Base-by-base conservation (phyloP, 2,329 filamentous ascomycete genomes). In the Trichoderma sp. region DNA sequence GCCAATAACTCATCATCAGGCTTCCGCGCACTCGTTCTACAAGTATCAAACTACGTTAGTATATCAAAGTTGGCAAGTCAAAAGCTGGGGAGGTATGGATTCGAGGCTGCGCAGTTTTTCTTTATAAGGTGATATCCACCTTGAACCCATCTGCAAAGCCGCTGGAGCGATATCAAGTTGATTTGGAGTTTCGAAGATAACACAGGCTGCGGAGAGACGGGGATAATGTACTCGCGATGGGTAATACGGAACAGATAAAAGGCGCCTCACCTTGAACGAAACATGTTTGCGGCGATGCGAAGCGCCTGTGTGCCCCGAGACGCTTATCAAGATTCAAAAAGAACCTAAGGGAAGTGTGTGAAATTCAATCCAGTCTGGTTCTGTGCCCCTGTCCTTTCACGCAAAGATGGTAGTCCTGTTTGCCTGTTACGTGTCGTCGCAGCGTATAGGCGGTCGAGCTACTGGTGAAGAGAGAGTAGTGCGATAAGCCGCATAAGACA, bases 1-100 rank as follows among this genome's bases (percentile, higher is more conserved):
- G 90, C 90, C 80, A 95, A 90, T 78, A 97, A 87, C 77, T 94
- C 93, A 79, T 94, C 92, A 80, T 89, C 90, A 71, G 93, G 94
- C 84, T 96, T 97, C 82, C 93, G 92, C 71, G 92, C 90, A 80
- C 88, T 93, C 78, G 88, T 92, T 82, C 91, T 92, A 76, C 15
- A 30, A 36, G 47, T n/a, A 23, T n/a, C 12, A 39, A 23, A 30
- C 11, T 32, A 57, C 17, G 55, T 71, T 58, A 71, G 62, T 53
- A 67, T 47, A 71, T 50, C 8, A 47, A 23, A 6, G 15, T 32
- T 34, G 7, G 26, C 8, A 59, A 34, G 12, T n/a, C 20, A 26
- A 26, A 39, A 43, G 59, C 3, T 9, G 8, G 20, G 34, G 20
- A 11, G 20, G 47, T 23, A 64, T 43, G 23, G 17, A 50, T 15